phyloP scores from a whole-genome alignment of 306 rosid genomes.

The Astragalus glycyphyllos region DNA sequence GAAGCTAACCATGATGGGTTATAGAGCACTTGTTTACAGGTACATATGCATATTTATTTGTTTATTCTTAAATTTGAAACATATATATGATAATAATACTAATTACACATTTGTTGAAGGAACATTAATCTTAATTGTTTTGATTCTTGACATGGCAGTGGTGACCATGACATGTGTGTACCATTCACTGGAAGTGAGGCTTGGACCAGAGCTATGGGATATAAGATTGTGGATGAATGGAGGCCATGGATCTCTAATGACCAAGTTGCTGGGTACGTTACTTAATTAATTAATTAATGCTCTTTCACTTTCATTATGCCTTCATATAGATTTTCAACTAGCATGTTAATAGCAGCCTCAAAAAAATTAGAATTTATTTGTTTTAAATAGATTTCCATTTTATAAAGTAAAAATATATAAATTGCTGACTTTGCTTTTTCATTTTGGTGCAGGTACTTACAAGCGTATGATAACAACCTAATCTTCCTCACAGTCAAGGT shows the following conservation, averaged over 20 bases:
- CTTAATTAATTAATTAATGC: background rate
- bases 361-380: no score
- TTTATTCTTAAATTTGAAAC: no score
- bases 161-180: constrained; percentile 88
- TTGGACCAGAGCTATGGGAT: constrained; percentile 77
- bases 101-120: no score
- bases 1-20: constrained; percentile 63
- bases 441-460: constrained; percentile 41
- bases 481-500: constrained; percentile 50
- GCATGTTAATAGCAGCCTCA: no score
- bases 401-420: no score
- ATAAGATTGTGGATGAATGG: constrained; percentile 65
- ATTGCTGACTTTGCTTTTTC: background rate
- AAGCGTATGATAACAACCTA: constrained; percentile 45
- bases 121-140: background rate
- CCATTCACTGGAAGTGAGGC: constrained; percentile 80
- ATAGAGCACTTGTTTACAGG: constrained; percentile 72
- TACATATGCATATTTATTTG: background rate
- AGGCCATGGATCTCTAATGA: constrained; percentile 60
- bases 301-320: background rate
- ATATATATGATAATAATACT: no score
- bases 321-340: background rate
- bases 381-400: no score
- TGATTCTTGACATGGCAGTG: constrained; percentile 50
- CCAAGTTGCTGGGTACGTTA: constrained; percentile 70